A percentile compares a stretch with the other conserved stretches of the same genome.
Conservation (phyloP, 345 rosid species). For the Arabis hirsuta region DNA sequence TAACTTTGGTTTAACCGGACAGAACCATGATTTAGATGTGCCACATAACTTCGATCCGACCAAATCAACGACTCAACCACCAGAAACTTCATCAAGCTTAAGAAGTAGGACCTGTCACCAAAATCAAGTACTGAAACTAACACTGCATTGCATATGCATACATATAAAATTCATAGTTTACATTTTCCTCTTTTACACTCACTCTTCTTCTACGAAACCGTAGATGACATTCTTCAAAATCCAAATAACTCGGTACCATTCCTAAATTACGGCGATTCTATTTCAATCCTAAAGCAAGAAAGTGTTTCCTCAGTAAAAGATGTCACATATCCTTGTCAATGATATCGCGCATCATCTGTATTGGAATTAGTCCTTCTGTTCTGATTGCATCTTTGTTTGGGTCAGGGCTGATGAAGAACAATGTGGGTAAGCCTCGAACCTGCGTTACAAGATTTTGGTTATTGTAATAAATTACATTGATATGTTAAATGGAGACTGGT, state of each 20-base stretch:
- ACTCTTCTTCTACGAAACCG: constrained; percentile 21
- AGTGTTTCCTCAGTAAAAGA: not conserved
- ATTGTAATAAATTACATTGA: not conserved
- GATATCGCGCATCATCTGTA: constrained; percentile 93
- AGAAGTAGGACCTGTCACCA: not conserved
- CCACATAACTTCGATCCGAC: not conserved
- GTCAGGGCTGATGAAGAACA: constrained; percentile 86
- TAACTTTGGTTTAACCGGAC: not conserved
- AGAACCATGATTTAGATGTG: not conserved
- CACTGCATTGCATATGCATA: not conserved
- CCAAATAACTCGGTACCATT: constrained; percentile 8
- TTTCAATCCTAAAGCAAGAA: constrained; percentile 29
- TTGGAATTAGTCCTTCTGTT: constrained; percentile 84
- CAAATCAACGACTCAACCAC: constrained; percentile 10
- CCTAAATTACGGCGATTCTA: constrained; percentile 21
- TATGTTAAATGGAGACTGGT: not conserved
- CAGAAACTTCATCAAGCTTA: not conserved
- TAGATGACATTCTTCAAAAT: constrained; percentile 18
- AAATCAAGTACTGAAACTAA: constrained; percentile 11
- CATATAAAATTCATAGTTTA: not conserved
- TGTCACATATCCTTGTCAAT: constrained; percentile 79
- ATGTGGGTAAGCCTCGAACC: constrained; percentile 94
- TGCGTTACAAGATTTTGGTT: constrained; percentile 40
- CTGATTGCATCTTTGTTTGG: constrained; percentile 88
- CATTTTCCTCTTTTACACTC: constrained; percentile 18